These are phyloP conservation scores for Aspergillus hortae DNA, from an alignment of 2,329 filamentous ascomycete species.

Conservation along the genomic window DNA sequence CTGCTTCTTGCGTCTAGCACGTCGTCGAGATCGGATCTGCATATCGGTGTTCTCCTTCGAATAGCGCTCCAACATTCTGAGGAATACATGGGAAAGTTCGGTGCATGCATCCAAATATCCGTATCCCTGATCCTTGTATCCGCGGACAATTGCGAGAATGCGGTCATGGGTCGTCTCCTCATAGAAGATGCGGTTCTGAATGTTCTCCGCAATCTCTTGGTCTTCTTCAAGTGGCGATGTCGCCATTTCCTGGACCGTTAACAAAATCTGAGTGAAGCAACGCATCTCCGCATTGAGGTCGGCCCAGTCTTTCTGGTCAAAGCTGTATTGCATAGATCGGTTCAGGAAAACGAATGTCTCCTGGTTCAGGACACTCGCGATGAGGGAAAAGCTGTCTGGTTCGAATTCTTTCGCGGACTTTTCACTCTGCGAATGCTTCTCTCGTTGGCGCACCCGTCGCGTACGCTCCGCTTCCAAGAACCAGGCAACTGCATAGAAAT, in stretches of 20 bases:
- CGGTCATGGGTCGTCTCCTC: slow-evolving; percentile 92
- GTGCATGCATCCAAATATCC: slow-evolving; percentile 90
- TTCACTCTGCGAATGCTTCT: slow-evolving; percentile 48
- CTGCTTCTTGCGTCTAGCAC: slow-evolving; percentile 63
- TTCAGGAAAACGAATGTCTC: slow-evolving; percentile 91
- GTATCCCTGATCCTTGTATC: slow-evolving; percentile 92
- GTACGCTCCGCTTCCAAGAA: slow-evolving; percentile 82
- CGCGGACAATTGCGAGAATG: slow-evolving; percentile 72
- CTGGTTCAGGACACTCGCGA: slow-evolving; percentile 87
- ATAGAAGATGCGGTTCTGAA: slow-evolving; percentile 95
- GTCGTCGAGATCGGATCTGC: slow-evolving; percentile 79
- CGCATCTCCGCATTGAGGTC: slow-evolving; percentile 85
- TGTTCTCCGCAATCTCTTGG: slow-evolving; percentile 96
- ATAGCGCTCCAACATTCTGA: slow-evolving; percentile 87
- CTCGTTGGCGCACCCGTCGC: slow-evolving; percentile 60
- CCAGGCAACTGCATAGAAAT: slow-evolving; percentile 90
- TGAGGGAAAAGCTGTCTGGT: slow-evolving; percentile 74
- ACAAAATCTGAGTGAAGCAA: slow-evolving; percentile 89
- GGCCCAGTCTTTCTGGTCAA: slow-evolving; percentile 82
- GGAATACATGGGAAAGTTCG: slow-evolving; percentile 84
- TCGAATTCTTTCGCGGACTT: slow-evolving; percentile 53
- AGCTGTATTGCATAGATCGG: slow-evolving; percentile 71
- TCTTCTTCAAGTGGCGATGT: slow-evolving; percentile 84
- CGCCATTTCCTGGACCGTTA: slow-evolving; percentile 90
- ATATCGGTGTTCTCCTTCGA: slow-evolving; percentile 93